These are phyloP conservation scores for Aureobasidium sp. DNA, from an alignment of 2,329 filamentous ascomycete genomes.

Conservation along the genomic window DNA sequence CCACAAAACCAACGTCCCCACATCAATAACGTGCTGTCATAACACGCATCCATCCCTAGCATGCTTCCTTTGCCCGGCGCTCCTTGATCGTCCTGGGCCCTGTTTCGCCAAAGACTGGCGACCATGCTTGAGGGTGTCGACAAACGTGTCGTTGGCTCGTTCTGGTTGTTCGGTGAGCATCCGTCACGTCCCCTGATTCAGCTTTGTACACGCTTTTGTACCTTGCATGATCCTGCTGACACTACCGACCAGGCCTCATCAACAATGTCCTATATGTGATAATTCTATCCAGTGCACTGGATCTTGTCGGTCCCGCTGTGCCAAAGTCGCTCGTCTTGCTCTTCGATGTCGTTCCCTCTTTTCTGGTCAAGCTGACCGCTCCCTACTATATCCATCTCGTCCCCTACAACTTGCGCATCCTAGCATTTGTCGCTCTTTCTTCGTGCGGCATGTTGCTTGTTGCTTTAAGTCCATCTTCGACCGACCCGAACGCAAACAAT, in stretches of 20 bases:
- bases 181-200: background rate
- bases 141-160: slow-evolving; percentile 64
- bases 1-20: background rate
- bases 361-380: slow-evolving; percentile 76
- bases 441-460: slow-evolving; percentile 83
- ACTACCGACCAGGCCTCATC: slow-evolving; percentile 57
- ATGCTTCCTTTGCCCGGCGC: slow-evolving; percentile 48
- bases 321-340: slow-evolving; percentile 91
- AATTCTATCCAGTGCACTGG: slow-evolving; percentile 88
- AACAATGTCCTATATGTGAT: slow-evolving; percentile 98
- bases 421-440: slow-evolving; percentile 67
- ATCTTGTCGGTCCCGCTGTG: slow-evolving; percentile 77
- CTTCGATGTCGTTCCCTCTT: slow-evolving; percentile 84
- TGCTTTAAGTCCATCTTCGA: slow-evolving; percentile 57
- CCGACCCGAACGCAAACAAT: slow-evolving; percentile 27
- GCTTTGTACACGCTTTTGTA: background rate
- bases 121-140: slow-evolving; percentile 60
- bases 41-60: background rate
- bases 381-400: slow-evolving; percentile 91
- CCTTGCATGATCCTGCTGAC: background rate
- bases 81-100: slow-evolving; percentile 61
- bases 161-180: slow-evolving; percentile 82
- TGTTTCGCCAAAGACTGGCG: slow-evolving; percentile 58
- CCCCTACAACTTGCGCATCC: slow-evolving; percentile 67
- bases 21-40: background rate